Percentiles rank a stretch among this genome's conserved stretches.
phyloP scores from a whole-genome alignment of 2,329 filamentous ascomycete genomes.

The Neodidymelliopsis sp. region DNA sequence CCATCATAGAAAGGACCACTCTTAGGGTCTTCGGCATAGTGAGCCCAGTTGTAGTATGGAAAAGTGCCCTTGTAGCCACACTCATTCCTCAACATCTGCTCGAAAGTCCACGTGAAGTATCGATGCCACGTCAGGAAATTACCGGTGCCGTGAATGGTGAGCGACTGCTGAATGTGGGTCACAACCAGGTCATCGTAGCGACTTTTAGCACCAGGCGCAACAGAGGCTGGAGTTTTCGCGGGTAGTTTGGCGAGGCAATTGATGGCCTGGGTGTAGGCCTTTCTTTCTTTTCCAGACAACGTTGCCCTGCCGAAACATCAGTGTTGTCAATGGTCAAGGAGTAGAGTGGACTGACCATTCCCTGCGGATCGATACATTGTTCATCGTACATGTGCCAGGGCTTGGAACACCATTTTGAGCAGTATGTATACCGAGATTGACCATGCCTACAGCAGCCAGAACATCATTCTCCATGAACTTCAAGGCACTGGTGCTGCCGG shows the following conservation, averaged over 20 bases:
- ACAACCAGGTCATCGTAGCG: slow-evolving; percentile 45
- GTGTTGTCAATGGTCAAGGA: not conserved
- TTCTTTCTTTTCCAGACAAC: slow-evolving; percentile 27
- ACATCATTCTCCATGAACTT: slow-evolving; percentile 26
- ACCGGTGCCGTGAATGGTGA: slow-evolving; percentile 37
- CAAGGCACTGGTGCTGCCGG: too few relatives aligned
- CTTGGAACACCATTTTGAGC: slow-evolving; percentile 28
- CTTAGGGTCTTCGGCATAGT: slow-evolving; percentile 52
- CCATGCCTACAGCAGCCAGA: slow-evolving; percentile 41
- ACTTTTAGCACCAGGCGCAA: slow-evolving; percentile 35
- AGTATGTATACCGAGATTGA: slow-evolving; percentile 42
- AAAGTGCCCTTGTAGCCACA: slow-evolving; percentile 52
- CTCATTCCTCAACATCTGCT: slow-evolving; percentile 50
- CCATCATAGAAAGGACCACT: slow-evolving; percentile 64
- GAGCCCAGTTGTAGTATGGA: slow-evolving; percentile 62
- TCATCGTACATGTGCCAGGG: slow-evolving; percentile 41
- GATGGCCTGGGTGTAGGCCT: slow-evolving; percentile 42
- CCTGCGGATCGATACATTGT: slow-evolving; percentile 47
- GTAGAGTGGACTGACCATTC: slow-evolving; percentile 50
- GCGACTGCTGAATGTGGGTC: slow-evolving; percentile 41
- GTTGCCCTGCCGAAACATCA: slow-evolving; percentile 21
- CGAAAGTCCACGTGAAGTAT: slow-evolving; percentile 52
- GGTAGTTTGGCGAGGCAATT: slow-evolving; percentile 38
- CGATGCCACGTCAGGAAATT: slow-evolving; percentile 51
- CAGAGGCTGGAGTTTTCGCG: slow-evolving; percentile 26